These are phyloP conservation scores for Baorangia bicolor DNA, from an alignment of 768 basidiomycete species.

Conservation along the genomic window DNA sequence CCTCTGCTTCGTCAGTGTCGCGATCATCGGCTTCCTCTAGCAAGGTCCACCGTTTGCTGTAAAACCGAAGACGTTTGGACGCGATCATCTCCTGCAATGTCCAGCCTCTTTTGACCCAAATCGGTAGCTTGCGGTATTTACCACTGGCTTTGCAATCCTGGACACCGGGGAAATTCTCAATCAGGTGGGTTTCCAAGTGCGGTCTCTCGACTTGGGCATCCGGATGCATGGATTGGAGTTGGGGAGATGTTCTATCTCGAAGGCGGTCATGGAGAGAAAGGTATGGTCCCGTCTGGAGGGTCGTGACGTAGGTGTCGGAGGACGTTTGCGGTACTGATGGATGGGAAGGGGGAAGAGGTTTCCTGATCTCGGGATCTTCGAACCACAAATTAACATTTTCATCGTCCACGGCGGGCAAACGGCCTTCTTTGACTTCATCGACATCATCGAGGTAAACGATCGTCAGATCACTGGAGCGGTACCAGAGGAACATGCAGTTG, in stretches of 20 bases:
- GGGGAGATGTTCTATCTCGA: background rate
- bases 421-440: constrained; percentile 21
- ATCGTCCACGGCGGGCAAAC: constrained; percentile 2
- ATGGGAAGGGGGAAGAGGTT: constrained; percentile 10
- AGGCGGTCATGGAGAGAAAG: constrained; percentile 12
- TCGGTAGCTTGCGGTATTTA: constrained; percentile 8
- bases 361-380: constrained; percentile 14
- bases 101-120: constrained; percentile 28
- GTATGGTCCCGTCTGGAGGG: background rate
- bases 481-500: constrained; percentile 32
- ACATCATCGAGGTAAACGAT: constrained; percentile 31
- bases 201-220: constrained; percentile 25
- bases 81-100: constrained; percentile 30
- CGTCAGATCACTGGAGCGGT: constrained; percentile 25
- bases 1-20: constrained; percentile 10
- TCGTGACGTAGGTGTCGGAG: background rate
- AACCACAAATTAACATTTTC: constrained; percentile 11
- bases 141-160: background rate
- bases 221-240: constrained; percentile 9
- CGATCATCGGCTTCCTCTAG: constrained; percentile 23
- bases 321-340: background rate
- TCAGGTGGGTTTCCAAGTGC: constrained; percentile 11
- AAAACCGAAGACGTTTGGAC: constrained; percentile 29
- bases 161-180: background rate
- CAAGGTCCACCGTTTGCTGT: constrained; percentile 25